Evolutionary conservation across 805 yeast species (phyloP), one percentile per base, ranked within the genome.

Genomic region (Tanozyma kutaoensis): DNA sequence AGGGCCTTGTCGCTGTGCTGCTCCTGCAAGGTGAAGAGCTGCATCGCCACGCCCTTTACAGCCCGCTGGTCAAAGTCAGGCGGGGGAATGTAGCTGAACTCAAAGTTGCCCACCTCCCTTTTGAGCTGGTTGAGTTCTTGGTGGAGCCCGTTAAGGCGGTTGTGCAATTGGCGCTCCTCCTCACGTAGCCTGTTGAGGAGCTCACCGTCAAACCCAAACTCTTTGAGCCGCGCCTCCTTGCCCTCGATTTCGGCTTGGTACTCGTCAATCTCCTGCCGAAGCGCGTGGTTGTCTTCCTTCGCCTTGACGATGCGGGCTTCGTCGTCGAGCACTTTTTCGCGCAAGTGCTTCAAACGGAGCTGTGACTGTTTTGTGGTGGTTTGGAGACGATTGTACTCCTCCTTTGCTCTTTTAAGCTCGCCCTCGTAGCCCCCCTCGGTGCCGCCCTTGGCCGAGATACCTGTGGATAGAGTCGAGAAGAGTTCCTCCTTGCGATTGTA

Each of bases 21-120:
- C 24, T 74, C 72, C 12, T 66, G 66, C 13, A 91, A 46, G 1
- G 62, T 51, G 45, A 93, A 84, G 26, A 91, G 55, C 43, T 80
- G 91, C 2, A 94, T 95, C 10, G 88, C 93, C 12, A 85, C 69
- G 24, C 99, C 99, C 43, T 74, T 76, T 3, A 91, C 93, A 1
- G 76, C 61, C 1, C 48, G 36, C 3, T 69, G 50, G 39, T 77
- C 54, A 42, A 86, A 81, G 26, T 68, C 51, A 2, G 76, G 57
- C 17, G 58, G 45, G 1, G 95, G 94, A 23, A 52, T 62, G 7
- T 81, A 86, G 20, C 67, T 60, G 45, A 86, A 86, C 24, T 82
- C 94, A 28, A 84, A 52, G 40, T 75, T 75, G 0, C 88, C 74
- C 14, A 78, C 69, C 31, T 61, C 68, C 28, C 93, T 60, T 39